Evolutionary conservation across 768 basidiomycete species (phyloP).

Genomic region (Pulveroboletus frians): DNA sequence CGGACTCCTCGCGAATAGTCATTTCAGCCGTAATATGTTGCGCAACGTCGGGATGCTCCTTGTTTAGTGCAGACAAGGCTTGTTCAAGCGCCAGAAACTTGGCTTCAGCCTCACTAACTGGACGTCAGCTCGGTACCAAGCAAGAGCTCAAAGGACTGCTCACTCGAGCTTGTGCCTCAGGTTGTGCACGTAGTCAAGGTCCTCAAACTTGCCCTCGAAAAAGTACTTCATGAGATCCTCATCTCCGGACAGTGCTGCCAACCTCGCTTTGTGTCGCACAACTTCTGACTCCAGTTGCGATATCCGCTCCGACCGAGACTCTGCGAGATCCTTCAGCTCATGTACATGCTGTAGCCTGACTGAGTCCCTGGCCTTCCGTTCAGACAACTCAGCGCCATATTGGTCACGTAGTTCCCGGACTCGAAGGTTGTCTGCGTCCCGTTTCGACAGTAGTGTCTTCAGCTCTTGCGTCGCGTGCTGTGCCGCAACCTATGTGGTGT

Average conservation of each 20-base stretch:
- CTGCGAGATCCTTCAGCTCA: conserved; percentile 61
- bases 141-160: conserved; percentile 19
- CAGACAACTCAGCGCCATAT: conserved; percentile 54
- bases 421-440: conserved; percentile 61
- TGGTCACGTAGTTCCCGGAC: conserved; percentile 73
- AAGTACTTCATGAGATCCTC: conserved; percentile 73
- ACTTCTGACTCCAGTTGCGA: conserved; percentile 66
- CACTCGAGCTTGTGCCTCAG: conserved; percentile 55
- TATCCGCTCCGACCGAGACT: conserved; percentile 72
- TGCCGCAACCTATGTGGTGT: conserved; percentile 34
- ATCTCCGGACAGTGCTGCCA: conserved; percentile 71
- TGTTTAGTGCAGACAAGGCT: conserved; percentile 40
- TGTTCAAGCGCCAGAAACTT: conserved; percentile 49
- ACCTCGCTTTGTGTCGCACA: conserved; percentile 60
- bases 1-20: conserved; percentile 46
- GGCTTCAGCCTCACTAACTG: conserved; percentile 47
- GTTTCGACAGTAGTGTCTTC: conserved; percentile 52
- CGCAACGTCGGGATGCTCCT: conserved; percentile 49
- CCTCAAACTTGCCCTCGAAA: conserved; percentile 48
- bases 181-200: conserved; percentile 45
- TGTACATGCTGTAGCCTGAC: conserved; percentile 54
- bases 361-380: conserved; percentile 61
- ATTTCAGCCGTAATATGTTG: conserved; percentile 47
- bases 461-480: conserved; percentile 59
- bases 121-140: conserved; percentile 11